These are phyloP conservation scores for Microthyrium microscopicum DNA, from an alignment of 2,329 filamentous ascomycete genomes.

Conservation along the genomic window DNA sequence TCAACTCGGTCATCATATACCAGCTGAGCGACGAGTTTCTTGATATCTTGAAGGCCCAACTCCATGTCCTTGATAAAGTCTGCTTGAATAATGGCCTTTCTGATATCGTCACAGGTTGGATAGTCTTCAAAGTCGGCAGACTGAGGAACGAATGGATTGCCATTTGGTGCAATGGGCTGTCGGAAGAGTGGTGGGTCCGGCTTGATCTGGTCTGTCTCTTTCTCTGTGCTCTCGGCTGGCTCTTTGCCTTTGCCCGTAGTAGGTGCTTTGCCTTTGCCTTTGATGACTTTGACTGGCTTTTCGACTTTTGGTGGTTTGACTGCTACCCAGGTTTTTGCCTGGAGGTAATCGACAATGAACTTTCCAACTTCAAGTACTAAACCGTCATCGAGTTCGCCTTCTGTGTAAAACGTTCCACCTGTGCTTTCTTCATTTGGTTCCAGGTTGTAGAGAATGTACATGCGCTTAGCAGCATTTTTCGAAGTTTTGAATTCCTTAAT, in stretches of 20 bases:
- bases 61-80: slow-evolving; percentile 49
- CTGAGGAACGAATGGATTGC: slow-evolving; percentile 15
- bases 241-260: slow-evolving; percentile 11
- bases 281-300: slow-evolving; percentile 10
- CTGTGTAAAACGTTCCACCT: slow-evolving; percentile 87
- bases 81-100: slow-evolving; percentile 51
- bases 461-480: slow-evolving; percentile 79
- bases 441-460: slow-evolving; percentile 83
- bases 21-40: slow-evolving; percentile 74
- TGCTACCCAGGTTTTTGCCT: slow-evolving; percentile 27
- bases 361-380: slow-evolving; percentile 51
- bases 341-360: slow-evolving; percentile 58
- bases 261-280: slow-evolving; percentile 21
- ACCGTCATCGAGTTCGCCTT: slow-evolving; percentile 73
- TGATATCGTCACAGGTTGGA: slow-evolving; percentile 65
- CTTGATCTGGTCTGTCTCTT: too few species aligned
- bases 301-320: slow-evolving; percentile 20
- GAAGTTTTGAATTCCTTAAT: slow-evolving; percentile 85
- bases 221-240: too few species aligned
- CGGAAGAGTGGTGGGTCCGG: slow-evolving; percentile 14
- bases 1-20: slow-evolving; percentile 79
- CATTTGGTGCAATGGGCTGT: slow-evolving; percentile 13
- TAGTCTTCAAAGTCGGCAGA: slow-evolving; percentile 56
- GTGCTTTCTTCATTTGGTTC: slow-evolving; percentile 79
- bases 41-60: slow-evolving; percentile 52